Conservation (phyloP, 441 rosid species). For the Oxalis stricta region DNA sequence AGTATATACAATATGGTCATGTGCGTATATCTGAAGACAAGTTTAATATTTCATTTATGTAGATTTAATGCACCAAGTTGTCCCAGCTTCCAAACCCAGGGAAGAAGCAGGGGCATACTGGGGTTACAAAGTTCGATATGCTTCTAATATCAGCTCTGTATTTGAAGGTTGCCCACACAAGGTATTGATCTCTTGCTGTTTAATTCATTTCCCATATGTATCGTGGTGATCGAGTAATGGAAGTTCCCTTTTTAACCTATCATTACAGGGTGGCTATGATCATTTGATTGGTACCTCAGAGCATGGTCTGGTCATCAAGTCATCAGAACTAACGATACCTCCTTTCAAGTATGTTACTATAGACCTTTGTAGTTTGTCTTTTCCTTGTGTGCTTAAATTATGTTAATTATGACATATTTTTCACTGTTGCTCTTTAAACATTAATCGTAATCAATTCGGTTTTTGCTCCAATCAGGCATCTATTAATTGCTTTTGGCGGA, state of each 20-base stretch:
- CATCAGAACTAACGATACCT: constrained; percentile 66
- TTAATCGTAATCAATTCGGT: neutral
- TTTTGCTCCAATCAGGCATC: constrained; percentile 35
- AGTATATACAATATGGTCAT: no score
- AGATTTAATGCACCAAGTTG: constrained; percentile 58
- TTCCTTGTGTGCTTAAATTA: no score
- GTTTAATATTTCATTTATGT: constrained; percentile 21
- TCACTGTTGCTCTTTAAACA: neutral
- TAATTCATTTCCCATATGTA: neutral
- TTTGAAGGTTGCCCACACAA: constrained; percentile 44
- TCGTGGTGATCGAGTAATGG: constrained; percentile 1
- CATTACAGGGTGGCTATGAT: constrained; percentile 79
- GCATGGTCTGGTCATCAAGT: constrained; percentile 55
- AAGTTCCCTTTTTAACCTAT: constrained; percentile 11
- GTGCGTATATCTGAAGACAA: neutral
- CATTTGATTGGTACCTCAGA: constrained; percentile 86
- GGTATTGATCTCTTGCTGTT: constrained; percentile 23
- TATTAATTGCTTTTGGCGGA: constrained; percentile 93
- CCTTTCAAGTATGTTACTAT: constrained; percentile 43
- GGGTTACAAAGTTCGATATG: constrained; percentile 95
- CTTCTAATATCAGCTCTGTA: constrained; percentile 62
- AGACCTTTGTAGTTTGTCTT: neutral
- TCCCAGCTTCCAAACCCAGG: constrained; percentile 56
- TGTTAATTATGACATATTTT: no score
- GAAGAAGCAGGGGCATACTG: constrained; percentile 74